A percentile compares a stretch with the other conserved stretches of the same genome.
These are phyloP conservation scores for Beauveria varroae DNA, from an alignment of 2,329 filamentous ascomycete genomes.

Conservation along the genomic window DNA sequence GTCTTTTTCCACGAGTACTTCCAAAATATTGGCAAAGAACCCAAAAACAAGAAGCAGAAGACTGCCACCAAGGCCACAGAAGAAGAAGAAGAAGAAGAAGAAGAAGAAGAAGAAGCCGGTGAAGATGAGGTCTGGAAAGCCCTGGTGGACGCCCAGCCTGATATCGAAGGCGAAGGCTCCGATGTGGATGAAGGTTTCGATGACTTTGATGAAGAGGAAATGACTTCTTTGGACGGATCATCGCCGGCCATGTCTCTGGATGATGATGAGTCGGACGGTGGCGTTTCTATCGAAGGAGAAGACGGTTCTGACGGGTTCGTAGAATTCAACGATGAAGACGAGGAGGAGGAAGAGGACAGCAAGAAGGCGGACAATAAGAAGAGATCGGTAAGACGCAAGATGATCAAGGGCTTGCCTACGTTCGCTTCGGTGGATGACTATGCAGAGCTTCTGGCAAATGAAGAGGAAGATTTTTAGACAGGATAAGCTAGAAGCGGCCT, in stretches of 20 bases:
- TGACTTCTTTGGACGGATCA: constrained; percentile 41
- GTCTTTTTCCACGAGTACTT: constrained; percentile 99
- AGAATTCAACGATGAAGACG: constrained; percentile 47
- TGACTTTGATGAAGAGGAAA: constrained; percentile 41
- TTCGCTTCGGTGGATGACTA: constrained; percentile 96
- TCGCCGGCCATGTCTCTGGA: constrained; percentile 29
- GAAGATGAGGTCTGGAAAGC: constrained; percentile 91
- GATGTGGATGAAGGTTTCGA: constrained; percentile 44
- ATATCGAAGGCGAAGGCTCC: constrained; percentile 46
- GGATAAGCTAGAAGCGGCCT: background rate
- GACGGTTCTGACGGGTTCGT: constrained; percentile 30
- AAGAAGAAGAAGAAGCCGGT: constrained; percentile 46
- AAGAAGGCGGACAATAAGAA: constrained; percentile 24
- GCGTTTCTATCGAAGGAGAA: constrained; percentile 38
- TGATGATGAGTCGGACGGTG: constrained; percentile 32
- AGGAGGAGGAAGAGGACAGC: constrained; percentile 46
- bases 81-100: constrained; percentile 55
- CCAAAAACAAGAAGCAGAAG: constrained; percentile 49
- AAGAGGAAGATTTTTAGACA: constrained; percentile 46
- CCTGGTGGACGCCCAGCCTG: constrained; percentile 71
- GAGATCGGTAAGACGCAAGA: constrained; percentile 59
- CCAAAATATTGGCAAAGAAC: constrained; percentile 58
- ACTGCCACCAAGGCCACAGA: constrained; percentile 46
- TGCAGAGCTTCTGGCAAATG: constrained; percentile 70
- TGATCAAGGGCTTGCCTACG: constrained; percentile 80